These are phyloP conservation scores for Betula pendula DNA, from an alignment of 306 rosid species.

Conservation along the genomic window DNA sequence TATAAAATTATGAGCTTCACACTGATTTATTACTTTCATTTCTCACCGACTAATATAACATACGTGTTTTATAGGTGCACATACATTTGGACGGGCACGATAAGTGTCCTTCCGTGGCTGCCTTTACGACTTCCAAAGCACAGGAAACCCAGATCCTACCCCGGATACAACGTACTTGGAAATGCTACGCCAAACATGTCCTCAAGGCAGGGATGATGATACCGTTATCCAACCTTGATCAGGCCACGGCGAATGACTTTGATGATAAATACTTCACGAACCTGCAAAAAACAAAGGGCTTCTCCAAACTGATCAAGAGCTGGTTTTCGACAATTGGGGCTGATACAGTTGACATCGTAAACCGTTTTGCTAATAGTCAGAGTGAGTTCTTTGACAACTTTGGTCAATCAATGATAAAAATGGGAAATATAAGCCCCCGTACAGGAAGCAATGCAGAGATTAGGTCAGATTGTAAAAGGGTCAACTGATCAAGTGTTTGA, in stretches of 20 bases:
- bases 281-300: conserved; percentile 41
- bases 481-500: conserved; percentile 20
- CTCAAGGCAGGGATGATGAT: conserved; percentile 12
- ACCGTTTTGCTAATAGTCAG: conserved; percentile 36
- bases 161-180: conserved; percentile 26
- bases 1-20: not conserved
- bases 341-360: conserved; percentile 28
- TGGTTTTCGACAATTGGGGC: conserved; percentile 38
- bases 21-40: too few relatives aligned
- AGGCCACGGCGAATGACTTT: conserved; percentile 32
- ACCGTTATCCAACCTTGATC: conserved; percentile 34
- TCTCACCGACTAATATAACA: too few relatives aligned
- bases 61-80: conserved; percentile 34
- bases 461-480: conserved; percentile 37
- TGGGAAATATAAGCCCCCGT: conserved; percentile 38
- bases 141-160: conserved; percentile 33
- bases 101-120: conserved; percentile 20
- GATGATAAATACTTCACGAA: conserved; percentile 50
- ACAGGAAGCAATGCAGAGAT: conserved; percentile 47
- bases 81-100: conserved; percentile 46
- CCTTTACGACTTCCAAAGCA: conserved; percentile 26
- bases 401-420: conserved; percentile 44
- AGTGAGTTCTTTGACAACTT: conserved; percentile 33
- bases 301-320: conserved; percentile 41
- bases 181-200: conserved; percentile 39